These are phyloP conservation scores for Pythium monospermum DNA, from an alignment of 352 stramenopile species.

Conservation along the genomic window DNA sequence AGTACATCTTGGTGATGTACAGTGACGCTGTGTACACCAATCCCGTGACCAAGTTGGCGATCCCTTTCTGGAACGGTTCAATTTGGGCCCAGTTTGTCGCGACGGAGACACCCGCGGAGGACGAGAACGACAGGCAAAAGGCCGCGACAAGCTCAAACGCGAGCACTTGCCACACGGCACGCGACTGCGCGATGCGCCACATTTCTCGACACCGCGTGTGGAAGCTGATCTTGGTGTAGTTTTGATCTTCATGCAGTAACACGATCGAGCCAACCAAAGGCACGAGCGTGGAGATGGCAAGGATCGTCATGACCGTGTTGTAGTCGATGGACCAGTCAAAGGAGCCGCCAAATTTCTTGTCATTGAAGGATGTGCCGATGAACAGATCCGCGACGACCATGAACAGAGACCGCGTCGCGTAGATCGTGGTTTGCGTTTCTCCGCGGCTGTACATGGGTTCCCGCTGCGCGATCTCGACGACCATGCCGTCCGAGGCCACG, in stretches of 20 bases:
- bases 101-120: slow-evolving; percentile 39
- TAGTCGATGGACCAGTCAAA: slow-evolving; percentile 43
- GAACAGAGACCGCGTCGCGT: slow-evolving; percentile 35
- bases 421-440: slow-evolving; percentile 51
- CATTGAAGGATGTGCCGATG: slow-evolving; percentile 42
- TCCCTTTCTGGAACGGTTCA: slow-evolving; percentile 38
- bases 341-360: slow-evolving; percentile 30
- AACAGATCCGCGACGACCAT: slow-evolving; percentile 49
- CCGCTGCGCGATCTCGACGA: slow-evolving; percentile 66
- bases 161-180: slow-evolving; percentile 72
- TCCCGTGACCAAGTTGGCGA: slow-evolving; percentile 42
- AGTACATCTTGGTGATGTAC: slow-evolving; percentile 44
- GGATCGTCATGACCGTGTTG: slow-evolving; percentile 34
- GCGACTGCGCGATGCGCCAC: slow-evolving; percentile 60
- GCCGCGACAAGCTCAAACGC: slow-evolving; percentile 56
- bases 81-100: slow-evolving; percentile 56
- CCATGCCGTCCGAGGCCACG: slow-evolving; percentile 74
- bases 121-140: slow-evolving; percentile 53
- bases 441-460: slow-evolving; percentile 50
- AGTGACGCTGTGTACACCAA: slow-evolving; percentile 57
- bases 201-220: slow-evolving; percentile 36
- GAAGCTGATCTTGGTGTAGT: slow-evolving; percentile 19
- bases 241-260: slow-evolving; percentile 49
- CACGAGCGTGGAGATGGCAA: slow-evolving; percentile 30
- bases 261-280: slow-evolving; percentile 45